phyloP scores from a whole-genome alignment of 2,329 filamentous ascomycete species.

The Nannizziopsis barbatae region DNA sequence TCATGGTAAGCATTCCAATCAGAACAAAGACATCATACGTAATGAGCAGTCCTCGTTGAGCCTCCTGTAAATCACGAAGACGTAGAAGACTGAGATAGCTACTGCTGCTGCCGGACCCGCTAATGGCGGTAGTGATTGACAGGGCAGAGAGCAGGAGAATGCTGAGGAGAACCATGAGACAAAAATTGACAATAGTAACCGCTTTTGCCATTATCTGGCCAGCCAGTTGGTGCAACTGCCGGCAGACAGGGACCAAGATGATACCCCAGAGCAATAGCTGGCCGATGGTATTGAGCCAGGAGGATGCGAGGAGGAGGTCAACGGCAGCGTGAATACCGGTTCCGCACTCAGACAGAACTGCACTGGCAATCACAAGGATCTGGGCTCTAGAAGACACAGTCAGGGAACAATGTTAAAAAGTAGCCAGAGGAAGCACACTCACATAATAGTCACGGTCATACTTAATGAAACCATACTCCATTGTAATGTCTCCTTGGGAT shows the following conservation, averaged over 20 bases:
- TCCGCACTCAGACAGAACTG: background rate
- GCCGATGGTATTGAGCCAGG: slow-evolving; percentile 1
- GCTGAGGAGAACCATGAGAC: slow-evolving; percentile 8
- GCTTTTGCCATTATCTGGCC: slow-evolving; percentile 2
- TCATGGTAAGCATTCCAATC: background rate
- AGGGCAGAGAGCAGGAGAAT: slow-evolving; percentile 6
- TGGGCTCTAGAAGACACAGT: background rate
- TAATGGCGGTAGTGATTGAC: background rate
- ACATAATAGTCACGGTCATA: slow-evolving; percentile 1
- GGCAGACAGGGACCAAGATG: slow-evolving; percentile 11
- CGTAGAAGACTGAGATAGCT: background rate
- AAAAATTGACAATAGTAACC: slow-evolving; percentile 3
- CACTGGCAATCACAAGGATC: slow-evolving; percentile 5
- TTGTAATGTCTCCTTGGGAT: slow-evolving; percentile 7
- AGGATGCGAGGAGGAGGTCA: background rate
- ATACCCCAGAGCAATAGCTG: slow-evolving; percentile 9
- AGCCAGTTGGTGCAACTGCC: slow-evolving; percentile 8
- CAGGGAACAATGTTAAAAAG: background rate
- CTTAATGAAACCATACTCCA: slow-evolving; percentile 5
- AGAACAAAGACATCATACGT: slow-evolving; percentile 5
- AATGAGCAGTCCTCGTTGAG: background rate
- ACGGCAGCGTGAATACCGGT: background rate
- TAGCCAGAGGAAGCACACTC: background rate
- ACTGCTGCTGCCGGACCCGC: background rate
- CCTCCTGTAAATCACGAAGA: background rate